Evolutionary conservation across 306 rosid genomes (phyloP).

Genomic region (Sophora flavescens): DNA sequence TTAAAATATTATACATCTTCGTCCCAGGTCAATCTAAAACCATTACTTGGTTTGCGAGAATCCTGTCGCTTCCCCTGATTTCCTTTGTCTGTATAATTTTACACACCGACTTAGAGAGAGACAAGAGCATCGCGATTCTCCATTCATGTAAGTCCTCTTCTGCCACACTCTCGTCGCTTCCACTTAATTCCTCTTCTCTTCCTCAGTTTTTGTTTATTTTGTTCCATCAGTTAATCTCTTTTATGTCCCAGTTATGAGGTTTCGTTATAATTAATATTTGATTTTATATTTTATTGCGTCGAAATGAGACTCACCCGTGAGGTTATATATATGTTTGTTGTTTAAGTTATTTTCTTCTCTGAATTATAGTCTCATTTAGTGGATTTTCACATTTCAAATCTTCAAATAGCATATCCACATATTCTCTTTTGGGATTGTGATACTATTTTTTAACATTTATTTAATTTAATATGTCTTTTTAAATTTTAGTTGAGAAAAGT

Average conservation of each 20-base stretch:
- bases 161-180: background rate
- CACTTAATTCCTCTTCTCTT: background rate
- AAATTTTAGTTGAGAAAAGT: conserved; percentile 1
- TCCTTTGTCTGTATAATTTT: too few species aligned
- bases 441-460: background rate
- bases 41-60: too few species aligned
- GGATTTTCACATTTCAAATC: conserved; percentile 40
- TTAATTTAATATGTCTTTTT: conserved; percentile 14
- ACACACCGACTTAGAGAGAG: conserved; percentile 2
- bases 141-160: conserved; percentile 5
- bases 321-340: background rate
- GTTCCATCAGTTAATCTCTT: conserved; percentile 29
- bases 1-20: too few species aligned
- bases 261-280: background rate
- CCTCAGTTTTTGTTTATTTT: background rate
- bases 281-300: background rate
- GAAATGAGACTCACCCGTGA: conserved; percentile 3
- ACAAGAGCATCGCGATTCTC: background rate
- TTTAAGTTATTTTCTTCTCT: background rate
- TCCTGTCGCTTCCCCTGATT: too few species aligned
- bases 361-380: background rate
- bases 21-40: too few species aligned
- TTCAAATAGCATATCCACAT: background rate
- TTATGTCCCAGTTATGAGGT: background rate
- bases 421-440: background rate